These are phyloP conservation scores for Alternaria novae-zelandiae DNA, from an alignment of 2,329 filamentous ascomycete genomes.

Conservation along the genomic window DNA sequence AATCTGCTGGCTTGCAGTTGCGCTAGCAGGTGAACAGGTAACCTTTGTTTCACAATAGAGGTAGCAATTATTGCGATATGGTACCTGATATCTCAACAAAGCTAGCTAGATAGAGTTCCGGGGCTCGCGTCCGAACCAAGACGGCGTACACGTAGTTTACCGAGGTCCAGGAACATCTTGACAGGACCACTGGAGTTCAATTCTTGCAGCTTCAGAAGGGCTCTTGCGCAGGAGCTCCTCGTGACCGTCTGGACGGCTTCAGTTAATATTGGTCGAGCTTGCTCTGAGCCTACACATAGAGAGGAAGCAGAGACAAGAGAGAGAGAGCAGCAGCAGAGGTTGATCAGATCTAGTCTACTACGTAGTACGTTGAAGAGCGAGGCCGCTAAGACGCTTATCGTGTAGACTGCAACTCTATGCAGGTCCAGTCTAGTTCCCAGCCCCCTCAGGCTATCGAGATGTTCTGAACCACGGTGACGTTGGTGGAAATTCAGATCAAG, in stretches of 20 bases:
- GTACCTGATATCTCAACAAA: background rate
- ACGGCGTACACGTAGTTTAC: background rate
- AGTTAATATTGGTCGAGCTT: background rate
- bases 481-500: background rate
- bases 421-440: background rate
- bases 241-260: background rate
- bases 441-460: background rate
- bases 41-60: background rate
- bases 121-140: background rate
- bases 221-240: background rate
- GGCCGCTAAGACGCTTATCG: background rate
- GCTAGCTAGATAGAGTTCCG: background rate
- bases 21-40: background rate
- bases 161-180: background rate
- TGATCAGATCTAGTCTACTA: background rate
- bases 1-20: background rate
- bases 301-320: background rate
- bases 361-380: background rate
- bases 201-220: background rate
- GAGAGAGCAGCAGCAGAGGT: background rate
- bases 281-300: background rate
- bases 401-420: background rate
- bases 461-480: background rate
- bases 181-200: background rate
- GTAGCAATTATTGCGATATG: background rate